Base-by-base conservation (phyloP, 148 eudicot species). In the Chenopodium quinoa region DNA sequence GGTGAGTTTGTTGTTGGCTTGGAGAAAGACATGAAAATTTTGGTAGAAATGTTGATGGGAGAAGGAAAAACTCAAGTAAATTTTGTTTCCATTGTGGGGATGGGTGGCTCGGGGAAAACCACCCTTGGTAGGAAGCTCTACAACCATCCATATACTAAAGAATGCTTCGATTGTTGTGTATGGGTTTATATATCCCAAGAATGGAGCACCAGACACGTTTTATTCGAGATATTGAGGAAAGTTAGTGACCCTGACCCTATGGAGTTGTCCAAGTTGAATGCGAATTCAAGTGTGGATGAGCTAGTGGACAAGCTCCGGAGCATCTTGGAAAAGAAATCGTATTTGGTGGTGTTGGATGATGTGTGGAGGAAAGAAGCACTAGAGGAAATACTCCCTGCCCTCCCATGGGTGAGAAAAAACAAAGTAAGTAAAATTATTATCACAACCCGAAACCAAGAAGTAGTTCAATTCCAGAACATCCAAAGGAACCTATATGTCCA, bases 31-130 rank as follows among this genome's bases (percentile, higher is more conserved):
- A 37, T 37, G 6, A 37, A 37, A 37, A 37, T 37, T 5, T 37
- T 37, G 40, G 40, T 37, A 37, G 0, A 37, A 37, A 5, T 37
- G 5, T 37, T 37, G 40, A 37, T 37, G 40, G 40, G 40, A 37
- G 40, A 0, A 54, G 37, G 69, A 22, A 68, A 75, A 8, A 66
- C 6, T n/a, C 78, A 82, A 54, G 68, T 71, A 52, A 25, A 68
- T 13, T 37, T 72, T 31, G 14, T 83, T 12, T 48, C 79, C 17
- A 83, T 83, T 25, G 77, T 76, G 5, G 82, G 79, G 25, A 82
- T 85, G 87, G 87, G 87, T 62, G 87, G 87, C 0, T 86, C 78
- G 3, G 88, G 83, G 14, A 86, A 86, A 77, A 82, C 88, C 4
- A 85, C 83, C 23, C 34, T 85, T 11, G 87, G 82, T 2, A 81